These are phyloP conservation scores for Mycena indigotica DNA, from an alignment of 768 basidiomycete genomes.

Conservation along the genomic window DNA sequence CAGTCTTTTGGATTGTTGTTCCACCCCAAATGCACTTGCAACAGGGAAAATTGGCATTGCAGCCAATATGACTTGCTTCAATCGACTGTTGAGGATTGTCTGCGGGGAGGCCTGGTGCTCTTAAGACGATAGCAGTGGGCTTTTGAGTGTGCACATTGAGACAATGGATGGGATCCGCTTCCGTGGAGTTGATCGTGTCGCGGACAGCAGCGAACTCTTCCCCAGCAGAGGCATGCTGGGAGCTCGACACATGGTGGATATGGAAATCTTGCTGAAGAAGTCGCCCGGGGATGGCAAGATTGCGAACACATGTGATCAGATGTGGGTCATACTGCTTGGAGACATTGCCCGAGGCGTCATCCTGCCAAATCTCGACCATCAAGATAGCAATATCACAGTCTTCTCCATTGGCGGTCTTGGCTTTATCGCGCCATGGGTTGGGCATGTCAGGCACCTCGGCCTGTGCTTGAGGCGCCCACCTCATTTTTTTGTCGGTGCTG, in stretches of 20 bases:
- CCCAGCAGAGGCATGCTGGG: slow-evolving; percentile 36
- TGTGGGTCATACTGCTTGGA: slow-evolving; percentile 44
- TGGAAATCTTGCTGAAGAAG: slow-evolving; percentile 34
- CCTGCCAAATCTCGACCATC: slow-evolving; percentile 12
- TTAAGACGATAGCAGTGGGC: slow-evolving; percentile 6
- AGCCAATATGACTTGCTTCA: slow-evolving; percentile 17
- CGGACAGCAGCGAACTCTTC: slow-evolving; percentile 27
- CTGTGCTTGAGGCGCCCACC: background rate
- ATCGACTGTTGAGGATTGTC: slow-evolving; percentile 27
- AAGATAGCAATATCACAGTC: slow-evolving; percentile 1
- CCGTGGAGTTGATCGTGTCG: slow-evolving; percentile 10
- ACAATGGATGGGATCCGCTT: slow-evolving; percentile 2
- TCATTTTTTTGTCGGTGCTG: too few species aligned
- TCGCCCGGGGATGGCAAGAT: slow-evolving; percentile 30
- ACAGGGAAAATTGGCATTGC: slow-evolving; percentile 15
- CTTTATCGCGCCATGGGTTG: background rate
- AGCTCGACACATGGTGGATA: slow-evolving; percentile 32
- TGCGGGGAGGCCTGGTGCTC: slow-evolving; percentile 9
- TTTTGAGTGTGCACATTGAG: slow-evolving; percentile 13
- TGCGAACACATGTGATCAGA: slow-evolving; percentile 34
- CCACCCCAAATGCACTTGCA: slow-evolving; percentile 18
- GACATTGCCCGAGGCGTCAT: slow-evolving; percentile 38
- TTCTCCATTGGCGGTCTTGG: background rate
- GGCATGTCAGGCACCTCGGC: background rate
- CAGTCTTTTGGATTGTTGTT: background rate